Percentiles rank a stretch among this genome's conserved stretches.
These are phyloP conservation scores for Acmispon strigosus DNA, from an alignment of 306 rosid species.

Conservation along the genomic window DNA sequence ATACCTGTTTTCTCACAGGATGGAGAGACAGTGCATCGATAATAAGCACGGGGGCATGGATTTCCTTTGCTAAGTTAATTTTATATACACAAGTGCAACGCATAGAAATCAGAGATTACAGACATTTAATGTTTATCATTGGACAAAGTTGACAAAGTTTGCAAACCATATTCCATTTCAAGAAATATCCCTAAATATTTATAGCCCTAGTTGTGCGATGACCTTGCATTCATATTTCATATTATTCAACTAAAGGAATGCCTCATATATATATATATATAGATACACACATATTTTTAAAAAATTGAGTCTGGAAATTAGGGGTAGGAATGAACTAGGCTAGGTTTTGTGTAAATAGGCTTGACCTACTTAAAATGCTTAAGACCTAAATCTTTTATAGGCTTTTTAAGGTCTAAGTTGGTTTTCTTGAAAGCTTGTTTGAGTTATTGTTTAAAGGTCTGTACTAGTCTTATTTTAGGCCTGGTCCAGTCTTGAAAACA, in stretches of 20 bases:
- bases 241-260: neutral
- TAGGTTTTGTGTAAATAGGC: too few relatives aligned
- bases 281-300: too few relatives aligned
- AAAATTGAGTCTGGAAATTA: too few relatives aligned
- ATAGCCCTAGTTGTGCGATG: neutral
- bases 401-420: too few relatives aligned
- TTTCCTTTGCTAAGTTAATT: constrained; percentile 46
- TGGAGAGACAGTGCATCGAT: constrained; percentile 61
- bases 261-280: too few relatives aligned
- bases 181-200: neutral
- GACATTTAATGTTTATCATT: neutral
- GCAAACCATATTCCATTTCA: neutral
- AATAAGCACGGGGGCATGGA: constrained; percentile 79
- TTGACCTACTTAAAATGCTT: too few relatives aligned
- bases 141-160: neutral
- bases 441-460: too few relatives aligned
- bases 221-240: neutral
- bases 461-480: too few relatives aligned
- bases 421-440: too few relatives aligned
- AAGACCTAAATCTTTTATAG: too few relatives aligned
- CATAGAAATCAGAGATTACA: neutral
- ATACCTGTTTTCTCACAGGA: constrained; percentile 73
- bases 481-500: too few relatives aligned
- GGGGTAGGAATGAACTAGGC: too few relatives aligned
- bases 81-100: neutral